Conservation (phyloP, 306 rosid genomes). For the Oemleria cerasiformis region DNA sequence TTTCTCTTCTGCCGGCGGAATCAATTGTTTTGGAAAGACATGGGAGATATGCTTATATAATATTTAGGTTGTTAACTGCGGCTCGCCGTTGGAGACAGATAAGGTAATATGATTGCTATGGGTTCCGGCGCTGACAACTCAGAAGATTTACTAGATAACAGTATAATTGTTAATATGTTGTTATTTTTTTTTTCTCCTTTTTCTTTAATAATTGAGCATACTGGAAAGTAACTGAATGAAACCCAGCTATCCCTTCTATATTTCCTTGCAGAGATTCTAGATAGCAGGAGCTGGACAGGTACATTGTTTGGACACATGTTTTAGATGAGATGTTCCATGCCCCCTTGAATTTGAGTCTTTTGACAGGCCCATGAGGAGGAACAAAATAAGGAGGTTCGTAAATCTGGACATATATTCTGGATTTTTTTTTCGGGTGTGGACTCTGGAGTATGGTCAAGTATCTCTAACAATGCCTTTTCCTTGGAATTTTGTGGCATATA, state of each 20-base stretch:
- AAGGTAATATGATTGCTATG: constrained; percentile 46
- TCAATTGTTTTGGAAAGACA: constrained; percentile 73
- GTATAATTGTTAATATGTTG: too few relatives aligned
- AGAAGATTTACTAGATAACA: neutral
- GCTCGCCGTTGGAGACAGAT: constrained; percentile 59
- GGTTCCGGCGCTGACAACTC: neutral
- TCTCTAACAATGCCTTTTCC: too few relatives aligned
- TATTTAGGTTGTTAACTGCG: constrained; percentile 69
- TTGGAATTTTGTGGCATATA: too few relatives aligned
- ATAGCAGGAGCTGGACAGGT: constrained; percentile 31
- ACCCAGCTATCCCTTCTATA: constrained; percentile 62
- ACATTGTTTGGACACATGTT: constrained; percentile 55
- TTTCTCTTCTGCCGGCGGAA: constrained; percentile 60
- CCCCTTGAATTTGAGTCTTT: constrained; percentile 65
- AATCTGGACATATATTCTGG: neutral
- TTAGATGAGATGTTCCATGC: constrained; percentile 90
- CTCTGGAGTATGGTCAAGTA: too few relatives aligned
- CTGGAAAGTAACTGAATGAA: constrained; percentile 52
- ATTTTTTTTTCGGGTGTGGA: too few relatives aligned
- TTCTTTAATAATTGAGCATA: neutral
- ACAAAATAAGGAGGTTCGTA: constrained; percentile 62
- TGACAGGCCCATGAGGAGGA: constrained; percentile 59
- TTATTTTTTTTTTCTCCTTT: neutral
- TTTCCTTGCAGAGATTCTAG: constrained; percentile 57
- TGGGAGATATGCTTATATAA: constrained; percentile 76